Evolutionary conservation across 371 early-diverging fungal species (phyloP).

Genomic region (Umbelopsis sp.): DNA sequence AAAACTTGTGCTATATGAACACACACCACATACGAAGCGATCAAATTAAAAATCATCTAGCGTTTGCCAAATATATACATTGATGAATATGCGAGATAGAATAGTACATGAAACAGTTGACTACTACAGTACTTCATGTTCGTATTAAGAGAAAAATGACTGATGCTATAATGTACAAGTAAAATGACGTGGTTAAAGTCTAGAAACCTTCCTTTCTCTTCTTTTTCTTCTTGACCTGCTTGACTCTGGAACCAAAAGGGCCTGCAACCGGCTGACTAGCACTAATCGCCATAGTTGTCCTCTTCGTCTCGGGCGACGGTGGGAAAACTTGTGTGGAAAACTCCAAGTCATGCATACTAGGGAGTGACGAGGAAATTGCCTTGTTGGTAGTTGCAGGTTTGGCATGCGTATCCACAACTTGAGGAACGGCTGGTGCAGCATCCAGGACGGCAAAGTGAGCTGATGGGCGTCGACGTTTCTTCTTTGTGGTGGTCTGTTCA

Average conservation of each 20-base stretch:
- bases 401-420: background rate
- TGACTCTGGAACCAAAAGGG: background rate
- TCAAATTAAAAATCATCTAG: background rate
- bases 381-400: background rate
- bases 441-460: background rate
- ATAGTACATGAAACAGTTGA: background rate
- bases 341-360: background rate
- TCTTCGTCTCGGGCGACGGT: constrained; percentile 1
- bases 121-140: background rate
- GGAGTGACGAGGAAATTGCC: background rate
- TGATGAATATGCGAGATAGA: background rate
- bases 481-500: background rate
- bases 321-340: background rate
- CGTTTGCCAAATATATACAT: background rate
- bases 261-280: constrained; percentile 10
- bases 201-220: constrained; percentile 10
- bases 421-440: background rate
- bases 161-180: background rate
- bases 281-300: background rate
- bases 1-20: too few relatives aligned
- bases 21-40: too few relatives aligned
- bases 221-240: constrained; percentile 2
- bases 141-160: background rate
- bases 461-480: background rate
- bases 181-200: background rate